Conservation (phyloP, 2,329 filamentous ascomycete genomes). For the Waltergamsia citrina region DNA sequence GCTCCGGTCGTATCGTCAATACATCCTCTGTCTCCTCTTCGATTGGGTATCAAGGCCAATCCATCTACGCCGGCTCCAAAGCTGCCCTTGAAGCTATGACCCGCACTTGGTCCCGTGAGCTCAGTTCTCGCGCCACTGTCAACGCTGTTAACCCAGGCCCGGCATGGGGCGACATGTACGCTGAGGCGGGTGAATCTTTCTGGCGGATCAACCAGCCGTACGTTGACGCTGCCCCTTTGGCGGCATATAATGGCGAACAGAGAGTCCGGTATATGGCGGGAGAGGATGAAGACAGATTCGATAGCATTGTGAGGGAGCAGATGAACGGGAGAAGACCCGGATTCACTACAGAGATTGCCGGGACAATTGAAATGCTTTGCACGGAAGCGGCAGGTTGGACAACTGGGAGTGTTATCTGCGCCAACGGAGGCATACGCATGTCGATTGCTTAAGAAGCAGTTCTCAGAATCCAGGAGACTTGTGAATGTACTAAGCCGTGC, state of each 20-base stretch:
- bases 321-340: constrained; percentile 24
- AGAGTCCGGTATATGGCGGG: constrained; percentile 12
- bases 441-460: constrained; percentile 6
- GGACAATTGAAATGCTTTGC: constrained; percentile 62
- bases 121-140: constrained; percentile 41
- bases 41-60: constrained; percentile 43
- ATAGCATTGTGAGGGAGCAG: constrained; percentile 18
- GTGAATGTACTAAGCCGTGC: too few species aligned
- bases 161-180: constrained; percentile 44
- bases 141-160: constrained; percentile 50
- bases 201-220: constrained; percentile 28
- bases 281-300: constrained; percentile 19
- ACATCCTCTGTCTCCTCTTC: constrained; percentile 45
- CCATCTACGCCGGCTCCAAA: constrained; percentile 49
- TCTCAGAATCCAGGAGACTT: too few species aligned
- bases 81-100: constrained; percentile 51
- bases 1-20: constrained; percentile 50
- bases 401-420: constrained; percentile 63
- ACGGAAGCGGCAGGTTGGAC: constrained; percentile 57
- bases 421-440: constrained; percentile 38
- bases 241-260: constrained; percentile 20
- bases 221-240: constrained; percentile 23
- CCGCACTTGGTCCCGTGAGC: constrained; percentile 48
- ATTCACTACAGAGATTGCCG: constrained; percentile 49
- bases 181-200: constrained; percentile 19